These are phyloP conservation scores for Candida khao-thaluensis DNA, from an alignment of 805 yeast genomes.

Conservation along the genomic window DNA sequence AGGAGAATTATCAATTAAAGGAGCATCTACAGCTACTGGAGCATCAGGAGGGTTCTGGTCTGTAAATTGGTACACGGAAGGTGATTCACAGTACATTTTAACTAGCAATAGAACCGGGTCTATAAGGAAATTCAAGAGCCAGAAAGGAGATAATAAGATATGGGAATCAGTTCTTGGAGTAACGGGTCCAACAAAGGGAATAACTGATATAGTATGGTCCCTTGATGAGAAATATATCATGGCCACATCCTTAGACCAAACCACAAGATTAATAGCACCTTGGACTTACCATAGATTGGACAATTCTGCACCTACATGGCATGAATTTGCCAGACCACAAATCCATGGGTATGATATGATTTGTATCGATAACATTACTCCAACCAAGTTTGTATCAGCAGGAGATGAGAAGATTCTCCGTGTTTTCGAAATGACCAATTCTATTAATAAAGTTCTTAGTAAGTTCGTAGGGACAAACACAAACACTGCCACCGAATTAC, in stretches of 20 bases:
- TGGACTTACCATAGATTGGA: constrained; percentile 41
- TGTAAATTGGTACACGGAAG: constrained; percentile 61
- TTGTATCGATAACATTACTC: constrained; percentile 61
- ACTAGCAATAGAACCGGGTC: constrained; percentile 94
- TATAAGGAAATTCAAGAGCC: constrained; percentile 71
- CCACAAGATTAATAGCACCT: constrained; percentile 78
- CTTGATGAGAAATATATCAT: constrained; percentile 62
- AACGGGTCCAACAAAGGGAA: constrained; percentile 73
- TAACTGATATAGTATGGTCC: constrained; percentile 81
- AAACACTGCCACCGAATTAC: constrained; percentile 41
- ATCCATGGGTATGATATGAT: constrained; percentile 98
- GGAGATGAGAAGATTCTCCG: constrained; percentile 94
- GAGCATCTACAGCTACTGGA: constrained; percentile 98
- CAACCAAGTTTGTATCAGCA: constrained; percentile 76
- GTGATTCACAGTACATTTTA: constrained; percentile 46
- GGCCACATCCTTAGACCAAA: constrained; percentile 87
- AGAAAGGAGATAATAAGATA: constrained; percentile 25
- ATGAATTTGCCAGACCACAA: constrained; percentile 94
- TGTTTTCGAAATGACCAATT: constrained; percentile 83
- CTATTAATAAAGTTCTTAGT: constrained; percentile 63
- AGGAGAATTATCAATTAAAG: constrained; percentile 92
- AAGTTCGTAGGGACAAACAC: constrained; percentile 49
- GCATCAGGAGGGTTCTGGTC: constrained; percentile 71
- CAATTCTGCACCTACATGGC: constrained; percentile 52
- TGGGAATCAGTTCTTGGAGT: constrained; percentile 55